phyloP scores from a whole-genome alignment of 2,329 filamentous ascomycete species.

The Capronia americana region DNA sequence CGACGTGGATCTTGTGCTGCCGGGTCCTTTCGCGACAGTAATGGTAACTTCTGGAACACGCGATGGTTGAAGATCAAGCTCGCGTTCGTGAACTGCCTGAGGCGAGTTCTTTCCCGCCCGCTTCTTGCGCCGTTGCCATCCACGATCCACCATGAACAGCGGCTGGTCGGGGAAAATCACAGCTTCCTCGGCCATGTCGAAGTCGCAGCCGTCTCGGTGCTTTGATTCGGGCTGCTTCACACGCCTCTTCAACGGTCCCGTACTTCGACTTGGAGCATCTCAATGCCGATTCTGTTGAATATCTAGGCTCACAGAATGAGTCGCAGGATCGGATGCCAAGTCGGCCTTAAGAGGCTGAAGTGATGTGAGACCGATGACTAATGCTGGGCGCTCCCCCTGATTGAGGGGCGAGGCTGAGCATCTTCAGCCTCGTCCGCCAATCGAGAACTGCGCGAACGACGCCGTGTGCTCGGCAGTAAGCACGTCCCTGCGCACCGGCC shows the following conservation, averaged over 20 bases:
- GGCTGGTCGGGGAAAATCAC: conserved; percentile 31
- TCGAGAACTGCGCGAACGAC: not conserved
- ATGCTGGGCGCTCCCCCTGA: not conserved
- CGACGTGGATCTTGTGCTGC: not conserved
- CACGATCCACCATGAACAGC: conserved; percentile 36
- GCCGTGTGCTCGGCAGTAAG: not conserved
- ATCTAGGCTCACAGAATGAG: not conserved
- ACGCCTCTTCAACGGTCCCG: not conserved
- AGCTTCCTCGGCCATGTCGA: conserved; percentile 30
- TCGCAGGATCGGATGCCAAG: not conserved
- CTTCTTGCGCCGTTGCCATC: conserved; percentile 32
- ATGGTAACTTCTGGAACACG: conserved; percentile 33
- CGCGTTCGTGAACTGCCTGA: not conserved
- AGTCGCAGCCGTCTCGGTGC: not conserved
- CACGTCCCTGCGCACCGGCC: not conserved
- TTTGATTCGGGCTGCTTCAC: not conserved
- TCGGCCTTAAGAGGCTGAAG: not conserved
- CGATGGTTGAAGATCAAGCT: conserved; percentile 11
- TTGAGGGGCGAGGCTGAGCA: conserved; percentile 11
- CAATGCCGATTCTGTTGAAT: not conserved
- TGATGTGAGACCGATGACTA: conserved; percentile 11
- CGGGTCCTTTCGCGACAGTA: conserved; percentile 6
- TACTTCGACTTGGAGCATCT: not conserved
- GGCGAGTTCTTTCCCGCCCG: conserved; percentile 7
- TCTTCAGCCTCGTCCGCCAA: not conserved